Base-by-base conservation (phyloP, 345 rosid species). In the Pseudoturritis turrita region DNA sequence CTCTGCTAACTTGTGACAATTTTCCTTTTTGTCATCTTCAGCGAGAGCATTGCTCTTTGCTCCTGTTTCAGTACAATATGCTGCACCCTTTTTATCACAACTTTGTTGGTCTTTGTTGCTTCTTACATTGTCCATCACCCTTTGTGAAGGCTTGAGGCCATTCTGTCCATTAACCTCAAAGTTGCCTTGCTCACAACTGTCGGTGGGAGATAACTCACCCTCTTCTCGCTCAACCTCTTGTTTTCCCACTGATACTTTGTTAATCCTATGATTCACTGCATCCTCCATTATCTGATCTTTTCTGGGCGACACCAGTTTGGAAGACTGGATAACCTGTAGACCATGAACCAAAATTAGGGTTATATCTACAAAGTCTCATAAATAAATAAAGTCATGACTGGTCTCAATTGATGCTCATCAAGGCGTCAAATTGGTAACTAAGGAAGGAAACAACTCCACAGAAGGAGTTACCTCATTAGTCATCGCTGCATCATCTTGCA, bases 191-290 rank as follows among this genome's bases (percentile, higher is more conserved):
- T 89, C 94, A 68, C 86, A 86, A 79, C 84, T 95, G 44, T 83
- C 88, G 60, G 81, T 82, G 53, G 98, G 98, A 71, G 98, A 91
- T 76, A 91, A 77, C 66, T 91, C 97, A 44, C 97, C 97, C 82
- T 91, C 98, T 80, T 94, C 99, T 72, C 89, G 89, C 77, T 91
- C 96, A 75, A 76, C 80, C 77, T 85, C 88, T 53, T 81, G 81
- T 47, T 83, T 86, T 56, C 66, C 79, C 51, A 46, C 80, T 57
- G 84, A 77, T 74, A 76, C 87, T 69, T 80, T 82, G 31, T 72
- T 78, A 67, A 71, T 81, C 74, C 79, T 83, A 40, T 74, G 82
- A 77, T 51, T 65, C 71, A 77, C 83, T 35, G 52, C 58, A 49
- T 80, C 81, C 62, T 81, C 87, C 36, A 69, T 73, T 50, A 71